phyloP scores from a whole-genome alignment of 2,329 filamentous ascomycete species.

The Tolypocladium tropicale region DNA sequence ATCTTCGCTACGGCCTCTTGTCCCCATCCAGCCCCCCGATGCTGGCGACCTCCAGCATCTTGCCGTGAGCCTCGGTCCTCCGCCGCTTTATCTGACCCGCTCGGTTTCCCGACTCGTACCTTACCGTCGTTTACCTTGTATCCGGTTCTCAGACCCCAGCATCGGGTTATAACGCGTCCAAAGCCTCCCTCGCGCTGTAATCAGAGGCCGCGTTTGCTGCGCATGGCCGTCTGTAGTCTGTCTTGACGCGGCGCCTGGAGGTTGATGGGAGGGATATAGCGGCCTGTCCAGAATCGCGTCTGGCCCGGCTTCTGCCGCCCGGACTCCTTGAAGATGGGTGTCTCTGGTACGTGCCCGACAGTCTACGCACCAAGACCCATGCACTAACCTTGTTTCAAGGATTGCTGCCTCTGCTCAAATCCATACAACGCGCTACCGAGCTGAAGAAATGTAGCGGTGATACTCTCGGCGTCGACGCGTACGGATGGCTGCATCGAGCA shows the following conservation, averaged over 20 bases:
- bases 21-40: not conserved
- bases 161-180: not conserved
- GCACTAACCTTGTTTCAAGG: slow-evolving; percentile 40
- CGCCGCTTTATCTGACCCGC: not conserved
- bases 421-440: slow-evolving; percentile 81
- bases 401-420: slow-evolving; percentile 84
- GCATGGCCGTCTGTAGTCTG: not conserved
- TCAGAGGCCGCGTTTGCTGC: not conserved
- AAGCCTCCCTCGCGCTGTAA: not conserved
- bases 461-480: slow-evolving; percentile 89
- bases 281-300: not conserved
- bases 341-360: slow-evolving; percentile 18
- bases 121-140: not conserved
- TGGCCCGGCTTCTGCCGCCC: not conserved
- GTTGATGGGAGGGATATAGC: not conserved
- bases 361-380: not conserved
- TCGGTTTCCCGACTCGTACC: not conserved
- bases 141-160: not conserved
- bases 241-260: not conserved
- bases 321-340: slow-evolving; percentile 20
- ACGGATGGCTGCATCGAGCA: slow-evolving; percentile 95
- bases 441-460: slow-evolving; percentile 81
- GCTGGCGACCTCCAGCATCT: not conserved
- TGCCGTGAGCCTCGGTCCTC: not conserved
- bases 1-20: not conserved